Evolutionary conservation across 306 rosid genomes (phyloP).

Genomic region (Cucumis cinereus): DNA sequence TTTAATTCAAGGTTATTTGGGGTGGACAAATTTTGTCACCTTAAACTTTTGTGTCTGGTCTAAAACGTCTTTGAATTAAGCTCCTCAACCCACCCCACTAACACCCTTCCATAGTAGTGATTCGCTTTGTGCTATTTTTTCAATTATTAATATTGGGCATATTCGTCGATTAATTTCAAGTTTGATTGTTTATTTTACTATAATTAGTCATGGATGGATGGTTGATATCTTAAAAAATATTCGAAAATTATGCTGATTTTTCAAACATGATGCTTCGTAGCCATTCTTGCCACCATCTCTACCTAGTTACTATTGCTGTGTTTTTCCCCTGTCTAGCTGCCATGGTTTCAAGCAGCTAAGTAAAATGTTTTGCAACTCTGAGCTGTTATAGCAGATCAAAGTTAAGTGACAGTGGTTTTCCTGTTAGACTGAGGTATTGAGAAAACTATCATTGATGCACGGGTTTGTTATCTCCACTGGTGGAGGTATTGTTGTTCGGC

Average conservation of each 20-base stretch:
- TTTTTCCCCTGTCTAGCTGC: background rate
- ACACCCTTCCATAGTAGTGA: background rate
- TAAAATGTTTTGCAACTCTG: background rate
- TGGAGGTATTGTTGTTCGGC: constrained; percentile 86
- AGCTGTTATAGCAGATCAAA: constrained; percentile 8
- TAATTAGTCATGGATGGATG: background rate
- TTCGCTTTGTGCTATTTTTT: background rate
- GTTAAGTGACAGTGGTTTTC: constrained; percentile 11
- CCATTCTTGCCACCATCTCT: background rate
- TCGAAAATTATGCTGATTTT: background rate
- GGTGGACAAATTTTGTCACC: background rate
- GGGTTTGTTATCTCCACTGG: constrained; percentile 78
- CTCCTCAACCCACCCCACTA: background rate
- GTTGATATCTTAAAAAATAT: background rate
- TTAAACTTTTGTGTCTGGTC: background rate
- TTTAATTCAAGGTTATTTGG: background rate
- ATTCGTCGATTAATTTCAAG: background rate
- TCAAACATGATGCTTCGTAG: background rate
- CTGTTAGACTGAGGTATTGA: constrained; percentile 67
- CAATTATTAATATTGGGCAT: background rate
- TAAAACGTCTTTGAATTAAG: background rate
- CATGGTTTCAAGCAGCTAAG: background rate
- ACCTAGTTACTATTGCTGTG: background rate
- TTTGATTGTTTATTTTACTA: background rate
- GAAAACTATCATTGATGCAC: constrained; percentile 50